Evolutionary conservation across 257 asterid genomes (phyloP), one percentile per base, ranked within the genome.

Genomic region (Paraleonurus japonicus): DNA sequence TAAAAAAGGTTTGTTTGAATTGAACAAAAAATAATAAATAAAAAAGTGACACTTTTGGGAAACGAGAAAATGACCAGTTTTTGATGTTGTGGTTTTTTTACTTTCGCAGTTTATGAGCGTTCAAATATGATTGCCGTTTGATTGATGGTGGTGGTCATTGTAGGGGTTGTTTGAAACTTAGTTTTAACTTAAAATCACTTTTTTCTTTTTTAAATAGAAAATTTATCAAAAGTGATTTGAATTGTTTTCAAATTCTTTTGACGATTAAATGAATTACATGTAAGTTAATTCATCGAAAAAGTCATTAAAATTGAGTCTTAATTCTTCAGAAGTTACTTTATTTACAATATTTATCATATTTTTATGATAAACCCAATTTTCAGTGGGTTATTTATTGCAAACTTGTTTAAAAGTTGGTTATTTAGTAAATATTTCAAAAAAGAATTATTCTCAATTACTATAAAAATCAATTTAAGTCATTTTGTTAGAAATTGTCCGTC

Each of bases 111-210:
- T 72, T 65, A 17, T 45, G 28, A 67, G 60, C 24, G 32, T 48
- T 75, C 61, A 24, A 33, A 67, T 75, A 80, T 80, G 55, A 71
- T 80, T 67, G 72, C 22, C 27, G 30, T 60, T 67, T 72, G 81
- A 77, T 77, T 77, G 41, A 67, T 47, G 61, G 48, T 45, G 65
- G 67, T 47, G 70, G 55, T 65, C 70, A 55, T 60, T 59, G 7
- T 58, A 19, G 41, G 37, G 9, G 6, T 69, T 37, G 7, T 41
- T 77, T 43, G 19, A 43, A 15, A 15, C 7, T 15, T 43, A 43
- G 7, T 13, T 43, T 43, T 15, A 43, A 15, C 48, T 45, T 4
- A 15, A 15, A 45, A 45, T 15, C 2, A 15, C 53, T 4, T 43
- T 45, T 35, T 35, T 35, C 9, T 35, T 7, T 43, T 13, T 39